Evolutionary conservation across 2,329 filamentous ascomycete species (phyloP).

Genomic region (Graphilbum fragrans): DNA sequence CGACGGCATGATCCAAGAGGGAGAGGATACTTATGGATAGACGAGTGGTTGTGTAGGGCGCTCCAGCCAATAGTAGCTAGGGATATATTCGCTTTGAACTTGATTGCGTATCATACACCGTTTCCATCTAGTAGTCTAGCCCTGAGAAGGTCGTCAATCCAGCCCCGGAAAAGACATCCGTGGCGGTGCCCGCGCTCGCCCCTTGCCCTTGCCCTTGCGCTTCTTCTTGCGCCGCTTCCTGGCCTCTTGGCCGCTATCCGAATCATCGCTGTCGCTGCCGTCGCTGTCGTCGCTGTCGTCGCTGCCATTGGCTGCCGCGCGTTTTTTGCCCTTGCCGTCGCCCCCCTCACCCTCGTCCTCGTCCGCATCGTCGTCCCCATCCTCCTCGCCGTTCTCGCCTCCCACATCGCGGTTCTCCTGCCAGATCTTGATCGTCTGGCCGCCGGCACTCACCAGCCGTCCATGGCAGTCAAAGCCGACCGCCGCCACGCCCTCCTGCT

Average conservation of each 20-base stretch:
- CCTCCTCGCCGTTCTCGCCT: constrained; percentile 33
- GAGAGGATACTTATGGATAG: too few species aligned
- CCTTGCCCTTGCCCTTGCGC: constrained; percentile 13
- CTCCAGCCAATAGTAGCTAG: too few species aligned
- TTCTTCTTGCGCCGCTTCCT: constrained; percentile 19
- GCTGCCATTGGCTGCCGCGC: constrained; percentile 24
- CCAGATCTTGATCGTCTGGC: constrained; percentile 82
- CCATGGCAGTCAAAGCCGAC: constrained; percentile 77
- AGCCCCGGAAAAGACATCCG: constrained; percentile 18
- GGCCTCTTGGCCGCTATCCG: constrained; percentile 11
- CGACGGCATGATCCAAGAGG: too few species aligned
- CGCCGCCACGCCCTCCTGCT: constrained; percentile 72
- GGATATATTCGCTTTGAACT: too few species aligned
- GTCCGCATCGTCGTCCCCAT: constrained; percentile 31
- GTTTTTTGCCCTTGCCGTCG: constrained; percentile 25
- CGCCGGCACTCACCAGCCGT: constrained; percentile 81
- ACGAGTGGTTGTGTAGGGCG: too few species aligned
- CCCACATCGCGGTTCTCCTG: constrained; percentile 47
- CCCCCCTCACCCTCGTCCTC: constrained; percentile 22
- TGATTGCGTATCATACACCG: too few species aligned
- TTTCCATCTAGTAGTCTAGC: neutral
- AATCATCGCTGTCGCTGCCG: constrained; percentile 14
- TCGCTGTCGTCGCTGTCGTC: constrained; percentile 20
- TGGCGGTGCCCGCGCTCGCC: constrained; percentile 6
- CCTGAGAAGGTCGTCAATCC: constrained; percentile 14